Evolutionary conservation across 495 filamentous ascomycete species (phyloP).

Genomic region (Cercophora samala): DNA sequence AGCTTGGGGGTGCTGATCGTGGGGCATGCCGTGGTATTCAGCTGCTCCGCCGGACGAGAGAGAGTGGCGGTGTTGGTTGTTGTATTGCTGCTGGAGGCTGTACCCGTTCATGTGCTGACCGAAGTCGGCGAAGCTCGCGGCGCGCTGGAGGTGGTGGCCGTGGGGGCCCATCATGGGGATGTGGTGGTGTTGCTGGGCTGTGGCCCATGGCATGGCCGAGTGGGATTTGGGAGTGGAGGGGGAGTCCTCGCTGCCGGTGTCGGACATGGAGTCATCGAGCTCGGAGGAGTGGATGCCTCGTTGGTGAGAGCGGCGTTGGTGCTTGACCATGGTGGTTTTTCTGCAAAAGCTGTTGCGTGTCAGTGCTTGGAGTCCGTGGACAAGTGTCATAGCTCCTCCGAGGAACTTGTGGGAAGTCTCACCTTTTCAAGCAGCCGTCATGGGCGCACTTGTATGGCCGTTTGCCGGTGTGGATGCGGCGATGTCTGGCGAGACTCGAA

Average conservation of each 20-base stretch:
- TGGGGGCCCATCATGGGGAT: slow-evolving; percentile 29
- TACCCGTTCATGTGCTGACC: slow-evolving; percentile 44
- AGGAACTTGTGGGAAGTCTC: slow-evolving; percentile 25
- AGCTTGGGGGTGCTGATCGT: slow-evolving; percentile 11
- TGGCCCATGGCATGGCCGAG: slow-evolving; percentile 36
- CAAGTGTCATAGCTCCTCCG: slow-evolving; percentile 17
- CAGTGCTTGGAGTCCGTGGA: slow-evolving; percentile 21
- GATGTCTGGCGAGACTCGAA: slow-evolving; percentile 81
- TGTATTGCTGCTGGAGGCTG: slow-evolving; percentile 37
- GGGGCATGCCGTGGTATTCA: slow-evolving; percentile 36
- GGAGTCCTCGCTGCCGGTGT: slow-evolving; percentile 50
- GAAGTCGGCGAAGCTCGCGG: slow-evolving; percentile 45
- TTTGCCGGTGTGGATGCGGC: slow-evolving; percentile 81
- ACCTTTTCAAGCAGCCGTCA: slow-evolving; percentile 79
- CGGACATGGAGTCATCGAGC: slow-evolving; percentile 55
- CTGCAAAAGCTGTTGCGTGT: slow-evolving; percentile 67
- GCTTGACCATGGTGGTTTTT: slow-evolving; percentile 85
- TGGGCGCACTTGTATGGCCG: slow-evolving; percentile 80
- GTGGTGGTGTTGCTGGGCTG: slow-evolving; percentile 21
- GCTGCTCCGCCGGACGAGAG: slow-evolving; percentile 39
- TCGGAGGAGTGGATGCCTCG: slow-evolving; percentile 55
- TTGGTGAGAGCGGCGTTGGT: slow-evolving; percentile 67
- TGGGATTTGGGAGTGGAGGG: slow-evolving; percentile 47
- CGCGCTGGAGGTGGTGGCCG: slow-evolving; percentile 38
- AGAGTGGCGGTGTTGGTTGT: slow-evolving; percentile 41